Evolutionary conservation across 1,284 basidiomycete species (phyloP).

Genomic region (Erythrobasidium hasegawianum): DNA sequence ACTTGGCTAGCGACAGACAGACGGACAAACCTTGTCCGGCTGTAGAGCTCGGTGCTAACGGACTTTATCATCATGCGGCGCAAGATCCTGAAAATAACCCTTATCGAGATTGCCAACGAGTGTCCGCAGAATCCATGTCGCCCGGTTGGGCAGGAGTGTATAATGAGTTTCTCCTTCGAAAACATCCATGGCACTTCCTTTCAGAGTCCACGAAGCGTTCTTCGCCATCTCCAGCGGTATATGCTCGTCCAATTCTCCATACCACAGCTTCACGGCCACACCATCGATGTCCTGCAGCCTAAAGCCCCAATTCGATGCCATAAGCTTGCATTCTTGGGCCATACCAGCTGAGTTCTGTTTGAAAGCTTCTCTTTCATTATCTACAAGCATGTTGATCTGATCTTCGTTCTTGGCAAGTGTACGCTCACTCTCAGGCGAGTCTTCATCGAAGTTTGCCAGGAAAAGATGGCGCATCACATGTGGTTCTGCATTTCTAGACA

Average conservation of each 20-base stretch:
- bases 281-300: neutral
- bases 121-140: too few species aligned
- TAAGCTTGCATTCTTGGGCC: neutral
- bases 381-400: neutral
- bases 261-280: neutral
- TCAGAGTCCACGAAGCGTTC: neutral
- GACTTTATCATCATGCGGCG: too few species aligned
- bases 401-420: neutral
- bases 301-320: neutral
- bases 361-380: constrained; percentile 2
- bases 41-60: too few species aligned
- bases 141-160: neutral
- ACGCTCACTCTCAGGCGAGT: neutral
- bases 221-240: neutral
- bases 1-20: too few species aligned
- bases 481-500: neutral
- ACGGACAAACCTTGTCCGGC: too few species aligned
- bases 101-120: too few species aligned
- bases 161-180: constrained; percentile 1
- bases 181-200: neutral
- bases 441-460: neutral
- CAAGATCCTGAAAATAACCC: too few species aligned
- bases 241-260: neutral
- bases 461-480: neutral
- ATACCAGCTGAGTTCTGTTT: neutral